These are phyloP conservation scores for Emericellopsis terricola DNA, from an alignment of 495 filamentous ascomycete genomes.

Conservation along the genomic window DNA sequence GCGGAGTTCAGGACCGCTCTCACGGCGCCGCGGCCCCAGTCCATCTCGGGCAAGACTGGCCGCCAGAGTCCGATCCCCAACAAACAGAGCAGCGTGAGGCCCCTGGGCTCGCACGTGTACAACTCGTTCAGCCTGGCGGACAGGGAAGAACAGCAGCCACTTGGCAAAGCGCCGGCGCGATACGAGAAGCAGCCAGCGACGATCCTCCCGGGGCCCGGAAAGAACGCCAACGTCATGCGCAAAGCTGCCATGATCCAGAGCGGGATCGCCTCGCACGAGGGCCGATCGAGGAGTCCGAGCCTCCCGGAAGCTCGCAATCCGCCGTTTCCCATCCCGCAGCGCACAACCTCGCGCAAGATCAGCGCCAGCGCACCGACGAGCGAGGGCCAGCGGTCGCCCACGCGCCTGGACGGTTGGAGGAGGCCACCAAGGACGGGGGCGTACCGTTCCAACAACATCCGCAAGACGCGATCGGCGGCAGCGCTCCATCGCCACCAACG, in stretches of 20 bases:
- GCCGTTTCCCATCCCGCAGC: constrained; percentile 83
- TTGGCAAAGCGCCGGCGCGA: constrained; percentile 9
- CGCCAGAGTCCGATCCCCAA: constrained; percentile 15
- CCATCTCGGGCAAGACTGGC: constrained; percentile 10
- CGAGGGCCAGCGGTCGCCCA: constrained; percentile 67
- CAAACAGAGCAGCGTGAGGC: not conserved
- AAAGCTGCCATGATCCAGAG: constrained; percentile 58
- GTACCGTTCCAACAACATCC: constrained; percentile 39
- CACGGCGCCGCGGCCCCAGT: constrained; percentile 36
- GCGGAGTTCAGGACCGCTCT: constrained; percentile 45
- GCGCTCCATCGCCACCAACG: constrained; percentile 37
- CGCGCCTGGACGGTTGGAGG: constrained; percentile 24
- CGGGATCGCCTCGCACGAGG: constrained; percentile 52
- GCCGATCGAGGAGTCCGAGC: constrained; percentile 57
- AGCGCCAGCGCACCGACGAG: constrained; percentile 41
- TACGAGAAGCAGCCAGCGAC: constrained; percentile 10
- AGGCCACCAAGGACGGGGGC: constrained; percentile 20
- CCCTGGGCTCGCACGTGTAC: constrained; percentile 11
- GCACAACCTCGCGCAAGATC: constrained; percentile 69
- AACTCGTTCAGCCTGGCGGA: constrained; percentile 14
- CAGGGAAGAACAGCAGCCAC: constrained; percentile 13
- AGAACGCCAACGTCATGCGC: constrained; percentile 27
- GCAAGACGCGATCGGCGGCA: constrained; percentile 70
- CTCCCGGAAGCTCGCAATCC: constrained; percentile 36
- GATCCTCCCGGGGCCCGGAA: constrained; percentile 8